A percentile compares a stretch with the other conserved stretches of the same genome.
phyloP scores from a whole-genome alignment of 2,329 filamentous ascomycete genomes.

The Aspergillus sclerotialis region DNA sequence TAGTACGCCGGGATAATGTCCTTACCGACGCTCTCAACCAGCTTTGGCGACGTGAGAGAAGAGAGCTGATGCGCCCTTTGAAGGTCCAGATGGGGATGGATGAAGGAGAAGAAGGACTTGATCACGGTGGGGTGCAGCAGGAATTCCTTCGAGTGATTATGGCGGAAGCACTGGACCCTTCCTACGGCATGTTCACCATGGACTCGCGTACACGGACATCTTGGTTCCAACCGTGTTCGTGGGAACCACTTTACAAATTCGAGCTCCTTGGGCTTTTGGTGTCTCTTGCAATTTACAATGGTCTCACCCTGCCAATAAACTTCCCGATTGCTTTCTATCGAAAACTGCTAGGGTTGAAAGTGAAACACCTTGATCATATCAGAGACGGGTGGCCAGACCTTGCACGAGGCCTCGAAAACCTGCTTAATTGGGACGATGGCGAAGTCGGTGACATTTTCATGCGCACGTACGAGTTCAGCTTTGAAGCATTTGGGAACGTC shows the following conservation, averaged over 20 bases:
- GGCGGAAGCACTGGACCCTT: constrained; percentile 68
- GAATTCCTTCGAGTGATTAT: constrained; percentile 89
- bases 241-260: constrained; percentile 82
- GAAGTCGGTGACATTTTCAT: constrained; percentile 74
- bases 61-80: constrained; percentile 75
- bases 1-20: constrained; percentile 61
- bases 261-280: constrained; percentile 83
- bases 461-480: constrained; percentile 80
- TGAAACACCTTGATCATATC: constrained; percentile 68
- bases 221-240: constrained; percentile 79
- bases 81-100: constrained; percentile 83
- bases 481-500: constrained; percentile 49
- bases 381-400: constrained; percentile 82
- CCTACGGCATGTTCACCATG: constrained; percentile 70
- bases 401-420: constrained; percentile 62
- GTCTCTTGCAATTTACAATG: constrained; percentile 87
- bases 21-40: constrained; percentile 75
- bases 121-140: constrained; percentile 91
- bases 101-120: constrained; percentile 77
- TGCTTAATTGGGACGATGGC: constrained; percentile 75
- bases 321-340: constrained; percentile 81
- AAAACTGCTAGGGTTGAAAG: constrained; percentile 64
- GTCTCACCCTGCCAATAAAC: constrained; percentile 80
- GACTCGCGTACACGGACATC: constrained; percentile 70
- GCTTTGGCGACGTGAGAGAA: constrained; percentile 76